These are phyloP conservation scores for Solanum tacnaense DNA, from an alignment of 257 asterid species.

Conservation along the genomic window DNA sequence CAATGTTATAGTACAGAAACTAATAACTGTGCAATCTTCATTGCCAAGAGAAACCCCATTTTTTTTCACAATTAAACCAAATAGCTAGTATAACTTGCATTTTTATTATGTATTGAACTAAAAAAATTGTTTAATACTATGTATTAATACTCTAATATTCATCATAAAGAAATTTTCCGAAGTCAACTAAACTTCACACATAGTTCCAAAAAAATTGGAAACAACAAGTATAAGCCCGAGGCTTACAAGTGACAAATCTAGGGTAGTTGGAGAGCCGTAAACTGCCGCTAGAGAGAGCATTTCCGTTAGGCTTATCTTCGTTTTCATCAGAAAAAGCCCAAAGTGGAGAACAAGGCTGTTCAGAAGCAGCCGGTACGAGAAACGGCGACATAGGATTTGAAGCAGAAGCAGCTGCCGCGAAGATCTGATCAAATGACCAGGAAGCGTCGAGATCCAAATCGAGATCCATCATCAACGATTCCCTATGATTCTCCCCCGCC, in stretches of 20 bases:
- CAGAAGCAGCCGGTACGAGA: constrained; percentile 33
- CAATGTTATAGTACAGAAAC: neutral
- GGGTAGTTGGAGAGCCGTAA: constrained; percentile 35
- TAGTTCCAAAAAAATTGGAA: neutral
- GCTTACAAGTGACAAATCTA: constrained; percentile 41
- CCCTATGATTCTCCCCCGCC: constrained; percentile 11
- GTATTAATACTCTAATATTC: neutral
- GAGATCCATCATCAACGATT: constrained; percentile 43
- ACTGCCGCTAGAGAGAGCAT: constrained; percentile 17
- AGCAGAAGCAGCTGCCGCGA: constrained; percentile 27
- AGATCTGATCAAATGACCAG: constrained; percentile 87
- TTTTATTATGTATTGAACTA: neutral
- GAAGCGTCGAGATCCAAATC: constrained; percentile 63
- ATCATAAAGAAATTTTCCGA: neutral
- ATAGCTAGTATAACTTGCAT: neutral
- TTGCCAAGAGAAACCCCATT: neutral
- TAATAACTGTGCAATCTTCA: neutral
- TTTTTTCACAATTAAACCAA: neutral
- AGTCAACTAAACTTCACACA: constrained; percentile 2
- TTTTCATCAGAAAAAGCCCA: constrained; percentile 72
- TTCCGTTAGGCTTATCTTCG: constrained; percentile 7
- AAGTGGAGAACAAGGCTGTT: constrained; percentile 71
- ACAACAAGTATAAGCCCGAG: neutral
- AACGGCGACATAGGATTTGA: constrained; percentile 31
- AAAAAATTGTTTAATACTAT: neutral